Base-by-base conservation (phyloP, 208 protist species). In the Leishmania aethiopica region DNA sequence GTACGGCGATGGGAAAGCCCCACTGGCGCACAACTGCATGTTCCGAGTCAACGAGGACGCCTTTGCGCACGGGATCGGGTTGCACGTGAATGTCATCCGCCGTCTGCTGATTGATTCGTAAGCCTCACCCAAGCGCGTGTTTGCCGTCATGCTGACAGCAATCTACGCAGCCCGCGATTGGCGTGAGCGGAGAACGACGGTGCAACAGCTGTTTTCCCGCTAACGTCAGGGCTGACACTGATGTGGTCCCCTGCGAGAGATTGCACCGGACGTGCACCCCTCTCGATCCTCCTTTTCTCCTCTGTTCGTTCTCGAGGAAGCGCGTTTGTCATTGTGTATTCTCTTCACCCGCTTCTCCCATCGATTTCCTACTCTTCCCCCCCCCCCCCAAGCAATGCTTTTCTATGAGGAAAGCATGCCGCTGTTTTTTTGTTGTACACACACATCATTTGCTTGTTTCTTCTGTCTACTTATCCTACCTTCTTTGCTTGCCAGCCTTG, bases 11-110 rank as follows among this genome's bases (percentile, higher is more conserved):
- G 71, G 5, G 8, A 32, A 22, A 0, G 10, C 42, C 11, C n/a
- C 74, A n/a, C 64, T 62, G 6, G 80, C 73, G 1, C 80, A 94
- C 77, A 94, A 80, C 80, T 90, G 85, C 57, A 81, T 79, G 51
- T 93, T 93, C 75, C 62, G 78, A 17, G 81, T 93, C 40, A 83
- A 90, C 62, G 91, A 95, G 79, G 67, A 82, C 32, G 87, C 86
- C 35, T 90, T 95, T 82, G 51, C 73, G 32, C 74, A 80, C 25
- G 89, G 91, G 28, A 86, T 95, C 73, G 86, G 84, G 74, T 79
- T 92, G 45, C 84, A 90, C 75, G 91, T 95, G 11, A 78, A 87
- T 22, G 64, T 89, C 15, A 88, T 92, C 49, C 62, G 81, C 8
- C 76, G 35, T 28, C 76, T 81, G 45, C 60, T 81, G 47, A 81